phyloP scores from a whole-genome alignment of 2,329 filamentous ascomycete species.

The Zopfia rhizophila region DNA sequence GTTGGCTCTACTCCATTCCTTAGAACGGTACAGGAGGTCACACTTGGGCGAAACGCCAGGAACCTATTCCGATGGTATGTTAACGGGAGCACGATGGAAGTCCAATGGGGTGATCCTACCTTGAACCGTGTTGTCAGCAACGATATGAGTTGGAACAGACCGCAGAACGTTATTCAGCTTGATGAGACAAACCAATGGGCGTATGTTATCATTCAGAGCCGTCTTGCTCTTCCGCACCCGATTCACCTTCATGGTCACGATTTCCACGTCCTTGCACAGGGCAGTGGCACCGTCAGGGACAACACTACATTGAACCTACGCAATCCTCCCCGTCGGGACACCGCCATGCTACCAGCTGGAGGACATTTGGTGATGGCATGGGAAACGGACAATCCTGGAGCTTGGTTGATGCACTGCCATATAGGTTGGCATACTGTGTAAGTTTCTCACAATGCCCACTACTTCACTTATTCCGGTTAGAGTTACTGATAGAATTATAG shows the following conservation, averaged over 20 bases:
- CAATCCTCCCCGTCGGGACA: slow-evolving; percentile 10
- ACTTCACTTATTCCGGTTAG: too few relatives aligned
- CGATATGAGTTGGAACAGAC: slow-evolving; percentile 27
- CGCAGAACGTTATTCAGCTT: slow-evolving; percentile 35
- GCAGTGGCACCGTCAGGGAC: slow-evolving; percentile 16
- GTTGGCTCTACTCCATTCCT: too few relatives aligned
- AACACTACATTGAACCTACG: too few relatives aligned
- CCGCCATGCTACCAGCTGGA: slow-evolving; percentile 18
- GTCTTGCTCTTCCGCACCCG: slow-evolving; percentile 31
- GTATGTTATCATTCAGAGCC: slow-evolving; percentile 48
- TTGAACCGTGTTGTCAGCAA: slow-evolving; percentile 50
- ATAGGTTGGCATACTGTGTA: slow-evolving; percentile 19
- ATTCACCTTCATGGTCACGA: too few relatives aligned
- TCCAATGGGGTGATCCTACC: slow-evolving; percentile 53
- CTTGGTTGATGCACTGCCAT: slow-evolving; percentile 36
- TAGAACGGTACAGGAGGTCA: slow-evolving; percentile 33
- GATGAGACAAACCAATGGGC: slow-evolving; percentile 41
- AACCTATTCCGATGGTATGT: slow-evolving; percentile 52
- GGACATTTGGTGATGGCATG: slow-evolving; percentile 47
- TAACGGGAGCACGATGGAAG: slow-evolving; percentile 41
- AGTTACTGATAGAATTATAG: too few relatives aligned
- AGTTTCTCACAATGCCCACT: too few relatives aligned
- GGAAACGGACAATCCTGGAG: slow-evolving; percentile 43
- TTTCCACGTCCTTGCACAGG: slow-evolving; percentile 20
- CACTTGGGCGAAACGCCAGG: slow-evolving; percentile 37